Base-by-base conservation (phyloP, 2,329 filamentous ascomycete species). In the Aurifilum marmelostoma region DNA sequence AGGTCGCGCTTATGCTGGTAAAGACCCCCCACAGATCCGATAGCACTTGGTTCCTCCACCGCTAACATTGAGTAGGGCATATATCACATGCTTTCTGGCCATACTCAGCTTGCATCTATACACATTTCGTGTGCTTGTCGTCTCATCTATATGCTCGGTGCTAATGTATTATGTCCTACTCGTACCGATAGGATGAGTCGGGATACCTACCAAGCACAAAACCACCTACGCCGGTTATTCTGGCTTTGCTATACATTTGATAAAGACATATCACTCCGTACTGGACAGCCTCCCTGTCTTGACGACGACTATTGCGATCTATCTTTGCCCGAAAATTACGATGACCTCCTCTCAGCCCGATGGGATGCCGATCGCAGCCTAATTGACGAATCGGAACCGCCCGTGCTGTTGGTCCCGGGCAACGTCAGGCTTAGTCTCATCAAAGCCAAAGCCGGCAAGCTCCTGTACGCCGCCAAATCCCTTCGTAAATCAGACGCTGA, bases 241-340 rank as follows among this genome's bases (percentile, higher is more conserved):
- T 88, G 87, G 85, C 72, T 88, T 7, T 83, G 82, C 71, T 88
- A 87, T 68, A 79, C 79, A 1, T 75, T 86, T 12, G 86, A 89
- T 72, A 88, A 87, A 69, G 86, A 88, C n/a, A 79, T 87, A 16
- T 78, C 84, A 0, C 77, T 88, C 0, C 81, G 86, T 3, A 85
- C 82, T 0, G 84, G 85, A 0, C 84, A 86, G 62, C 85, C 85
- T 0, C 85, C 85, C 1, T 75, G 79, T 0, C 82, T 87, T 27
- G 75, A 77, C 3, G 84, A 87, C 65, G 82, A 84, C 21, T 82
- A 85, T 66, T 87, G 85, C 71, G 84, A 87, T 72, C 76, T 87
- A 18, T 82, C 83, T 0, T 75, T 87, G 2, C 84, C 85, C 0
- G 76, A 79, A 0, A 76, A 75, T 2, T 82, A 82, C 71, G 39